Evolutionary conservation across 371 early-diverging fungal species (phyloP), one percentile per base, ranked within the genome.

Genomic region (Zychaea mexicana): DNA sequence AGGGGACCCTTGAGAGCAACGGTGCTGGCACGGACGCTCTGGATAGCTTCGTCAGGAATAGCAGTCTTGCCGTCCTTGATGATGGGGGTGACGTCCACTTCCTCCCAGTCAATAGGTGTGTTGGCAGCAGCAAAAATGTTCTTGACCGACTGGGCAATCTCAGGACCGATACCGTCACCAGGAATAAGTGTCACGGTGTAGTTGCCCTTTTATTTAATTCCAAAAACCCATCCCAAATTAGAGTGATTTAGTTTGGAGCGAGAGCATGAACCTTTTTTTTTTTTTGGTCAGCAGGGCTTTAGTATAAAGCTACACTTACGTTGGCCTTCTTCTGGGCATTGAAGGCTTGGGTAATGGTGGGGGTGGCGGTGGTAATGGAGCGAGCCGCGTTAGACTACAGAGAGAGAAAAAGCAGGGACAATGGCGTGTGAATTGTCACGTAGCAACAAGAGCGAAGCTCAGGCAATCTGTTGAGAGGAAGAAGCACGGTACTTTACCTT

Each of bases 141-240:
- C 86, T 93, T 89, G 55, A 98, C 98, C 13, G 95, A 92, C 56
- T 86, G 76, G 46, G 97, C 94, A 66, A 98, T 98, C 85, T 98
- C 99, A 49, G 99, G 99, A 61, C 99, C 99, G 69, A 98, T 98
- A 65, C 99, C 99, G 78, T 98, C 98, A 70, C 99, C 99, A 39
- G 99, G 98, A 70, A 98, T 98, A 64, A 98, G 81, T 60, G 98
- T 96, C 62, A 97, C 97, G 46, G 83, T 82, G 82, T 91, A 88
- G 79, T 89, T 89, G 60, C 90, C 90, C 90, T 88, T 73, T 2
- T n/a, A 27, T 3, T 47, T 22, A 22, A 38, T 2, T 8, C 26
- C 17, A 58, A 17, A 31, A 10, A 15, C 28, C 17, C 8, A 9
- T 31, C 5, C 1, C 26, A 54, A 24, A 42, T 49, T 49, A 49